Base-by-base conservation (phyloP, 2,329 filamentous ascomycete species). In the Aspergillus terreus region DNA sequence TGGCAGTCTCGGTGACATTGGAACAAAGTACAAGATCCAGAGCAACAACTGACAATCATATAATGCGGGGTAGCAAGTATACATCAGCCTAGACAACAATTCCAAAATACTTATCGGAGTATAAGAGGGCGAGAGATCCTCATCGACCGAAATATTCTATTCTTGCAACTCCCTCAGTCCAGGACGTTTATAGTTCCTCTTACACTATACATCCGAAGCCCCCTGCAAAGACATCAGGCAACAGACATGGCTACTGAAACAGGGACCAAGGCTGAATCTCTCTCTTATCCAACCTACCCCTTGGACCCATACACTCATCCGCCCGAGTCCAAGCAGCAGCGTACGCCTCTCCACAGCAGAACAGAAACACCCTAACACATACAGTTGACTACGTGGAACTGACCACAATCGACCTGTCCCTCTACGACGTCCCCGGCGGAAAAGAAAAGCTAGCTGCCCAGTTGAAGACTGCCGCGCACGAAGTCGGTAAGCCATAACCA, bases 391-490 rank as follows among this genome's bases (percentile, higher is more conserved):
- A 38, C 35, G 43, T 30, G 11, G 77, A 82, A 52, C 70, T 82
- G 1, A 71, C 76, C 5, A 81, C 78, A 1, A 71, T 82, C 14
- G 79, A 83, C 56, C 73, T 83, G 3, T 76, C 76, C 30, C 72
- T 77, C 36, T 82, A 80, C 59, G 74, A 79, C 40, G 63, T 72
- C 23, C 78, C 79, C 0, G 78, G 75, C 0, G 80, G 81, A 1
- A 82, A 81, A 58, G 69, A 80, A 52, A 70, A 70, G 40, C 64
- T 84, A 1, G 78, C 79, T 1, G 68, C 73, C 30, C 78, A 83
- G 58, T 72, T 84, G 2, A 75, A 76, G 42, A 74, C 82, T 32
- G 79, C 79, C 1, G 76, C 78, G 6, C 71, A 76, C 44, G 69
- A 73, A 32, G 71, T 76, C 45, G 63, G 64, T 64, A 51, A 23